Evolutionary conservation across 2,329 filamentous ascomycete species (phyloP), one percentile per base, ranked within the genome.

Genomic region (Colletotrichum sp.): DNA sequence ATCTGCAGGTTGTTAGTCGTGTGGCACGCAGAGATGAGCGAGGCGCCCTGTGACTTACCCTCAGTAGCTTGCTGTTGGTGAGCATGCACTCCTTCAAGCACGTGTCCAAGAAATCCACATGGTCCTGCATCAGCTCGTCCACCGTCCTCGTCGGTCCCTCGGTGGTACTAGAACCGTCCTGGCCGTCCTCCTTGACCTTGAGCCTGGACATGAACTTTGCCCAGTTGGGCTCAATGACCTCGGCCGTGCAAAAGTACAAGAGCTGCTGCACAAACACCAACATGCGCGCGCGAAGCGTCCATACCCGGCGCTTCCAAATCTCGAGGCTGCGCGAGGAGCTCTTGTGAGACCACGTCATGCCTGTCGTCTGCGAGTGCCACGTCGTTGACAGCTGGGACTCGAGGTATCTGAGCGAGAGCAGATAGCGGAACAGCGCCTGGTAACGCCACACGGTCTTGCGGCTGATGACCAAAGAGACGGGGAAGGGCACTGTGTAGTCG

Each of bases 81-180:
- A 99, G 90, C 96, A 99, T 99, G 87, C 97, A 99, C 86, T 99
- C 97, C 86, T 99, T 99, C 81, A 99, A 88, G 83, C 97, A 99
- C 6, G 97, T 99, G 80, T 98, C 97, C 64, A 99, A 87, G 84
- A 99, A 99, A 85, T 99, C 97, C 76, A 99, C 96, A 85, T 99
- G 97, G 82, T 99, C 96, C 86, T 99, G 95, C 97, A 99, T 99
- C 82, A 99, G 87, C 86, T 99, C 96, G 82, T 99, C 97, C 2
- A 99, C 97, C 0, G 97, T 99, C 48, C 96, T 86, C 55, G 87
- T 88, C 8, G 85, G 82, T 1, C 83, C 80, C n/a, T 81, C 81
- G 28, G 76, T 82, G 36, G 83, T 80, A 21, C 48, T 13, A 21
- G 72, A 24, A 6, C 36, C 36, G 10, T 78, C 77, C 6, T 79